Evolutionary conservation across 208 protist genomes (phyloP).

Genomic region (Leishmania turanica): DNA sequence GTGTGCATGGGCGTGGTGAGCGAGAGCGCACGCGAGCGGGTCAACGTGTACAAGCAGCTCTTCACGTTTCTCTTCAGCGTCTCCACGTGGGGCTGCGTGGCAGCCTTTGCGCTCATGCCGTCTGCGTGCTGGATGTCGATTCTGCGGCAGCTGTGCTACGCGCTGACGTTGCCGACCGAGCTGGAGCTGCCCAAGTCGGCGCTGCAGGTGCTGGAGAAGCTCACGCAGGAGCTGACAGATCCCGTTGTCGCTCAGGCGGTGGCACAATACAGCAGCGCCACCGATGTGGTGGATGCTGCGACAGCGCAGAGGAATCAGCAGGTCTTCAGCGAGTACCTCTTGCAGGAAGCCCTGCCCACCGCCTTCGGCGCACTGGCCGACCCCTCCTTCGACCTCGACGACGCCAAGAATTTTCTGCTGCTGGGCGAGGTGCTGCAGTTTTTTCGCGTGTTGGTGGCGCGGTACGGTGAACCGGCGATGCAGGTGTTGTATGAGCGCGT

Average conservation of each 20-base stretch:
- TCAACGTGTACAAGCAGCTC: conserved; percentile 73
- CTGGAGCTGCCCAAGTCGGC: conserved; percentile 67
- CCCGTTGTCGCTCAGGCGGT: conserved; percentile 8
- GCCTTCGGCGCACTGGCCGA: conserved; percentile 17
- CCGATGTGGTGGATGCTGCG: conserved; percentile 5
- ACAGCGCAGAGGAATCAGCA: conserved; percentile 12
- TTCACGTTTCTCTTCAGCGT: conserved; percentile 60
- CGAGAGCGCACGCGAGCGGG: conserved; percentile 58
- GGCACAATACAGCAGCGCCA: background rate
- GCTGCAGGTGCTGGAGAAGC: conserved; percentile 57
- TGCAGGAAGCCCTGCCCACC: conserved; percentile 30
- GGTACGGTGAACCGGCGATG: conserved; percentile 44
- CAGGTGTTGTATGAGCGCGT: conserved; percentile 57
- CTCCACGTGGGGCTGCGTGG: conserved; percentile 50
- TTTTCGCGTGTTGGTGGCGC: conserved; percentile 28
- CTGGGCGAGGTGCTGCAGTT: conserved; percentile 59
- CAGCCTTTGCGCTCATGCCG: conserved; percentile 46
- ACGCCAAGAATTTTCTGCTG: conserved; percentile 72
- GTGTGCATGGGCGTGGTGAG: conserved; percentile 64
- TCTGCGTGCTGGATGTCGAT: conserved; percentile 28
- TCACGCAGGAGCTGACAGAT: conserved; percentile 40
- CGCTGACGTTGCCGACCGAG: conserved; percentile 53
- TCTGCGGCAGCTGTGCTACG: conserved; percentile 43
- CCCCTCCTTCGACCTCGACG: conserved; percentile 60
- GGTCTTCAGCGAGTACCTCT: conserved; percentile 16